These are phyloP conservation scores for Starmerella etchellsii DNA, from an alignment of 805 yeast genomes.

Conservation along the genomic window DNA sequence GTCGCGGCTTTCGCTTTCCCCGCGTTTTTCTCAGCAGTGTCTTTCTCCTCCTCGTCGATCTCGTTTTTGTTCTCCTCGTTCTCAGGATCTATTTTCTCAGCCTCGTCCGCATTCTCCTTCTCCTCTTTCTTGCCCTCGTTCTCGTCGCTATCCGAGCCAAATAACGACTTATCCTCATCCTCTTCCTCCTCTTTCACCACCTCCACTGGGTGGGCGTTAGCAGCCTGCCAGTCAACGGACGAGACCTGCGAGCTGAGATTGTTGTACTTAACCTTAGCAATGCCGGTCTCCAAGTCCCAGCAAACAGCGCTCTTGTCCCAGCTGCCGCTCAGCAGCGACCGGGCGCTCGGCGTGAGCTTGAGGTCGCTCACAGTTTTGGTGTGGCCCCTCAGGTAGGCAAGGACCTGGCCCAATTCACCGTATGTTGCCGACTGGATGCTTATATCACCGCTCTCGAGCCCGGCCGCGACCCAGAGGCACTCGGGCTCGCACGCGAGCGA, in stretches of 20 bases:
- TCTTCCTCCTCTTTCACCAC: slow-evolving; percentile 13
- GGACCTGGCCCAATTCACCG: slow-evolving; percentile 59
- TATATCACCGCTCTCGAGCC: slow-evolving; percentile 70
- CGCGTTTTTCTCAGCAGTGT: neutral
- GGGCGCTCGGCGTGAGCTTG: slow-evolving; percentile 48
- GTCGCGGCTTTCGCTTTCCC: neutral
- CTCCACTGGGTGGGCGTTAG: slow-evolving; percentile 2
- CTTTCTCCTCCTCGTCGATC: neutral
- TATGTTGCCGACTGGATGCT: slow-evolving; percentile 70
- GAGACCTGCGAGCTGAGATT: slow-evolving; percentile 71
- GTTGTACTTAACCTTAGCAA: slow-evolving; percentile 34
- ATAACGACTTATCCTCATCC: slow-evolving; percentile 32
- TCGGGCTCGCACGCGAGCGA: slow-evolving; percentile 73
- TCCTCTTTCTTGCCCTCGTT: slow-evolving; percentile 26
- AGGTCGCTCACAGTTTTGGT: slow-evolving; percentile 63
- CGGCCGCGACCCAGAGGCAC: slow-evolving; percentile 74
- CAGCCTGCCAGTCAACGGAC: slow-evolving; percentile 44
- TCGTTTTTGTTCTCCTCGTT: neutral
- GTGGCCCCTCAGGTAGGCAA: slow-evolving; percentile 65
- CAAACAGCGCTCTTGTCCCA: slow-evolving; percentile 76
- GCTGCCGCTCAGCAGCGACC: slow-evolving; percentile 60
- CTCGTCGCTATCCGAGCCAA: slow-evolving; percentile 37
- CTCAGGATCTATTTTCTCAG: neutral
- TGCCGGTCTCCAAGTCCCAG: slow-evolving; percentile 81
- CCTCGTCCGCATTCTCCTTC: slow-evolving; percentile 18